Percentiles rank a stretch among this genome's conserved stretches.
Conservation (phyloP, 2,329 filamentous ascomycete species). For the Beauveria rudraprayagi region DNA sequence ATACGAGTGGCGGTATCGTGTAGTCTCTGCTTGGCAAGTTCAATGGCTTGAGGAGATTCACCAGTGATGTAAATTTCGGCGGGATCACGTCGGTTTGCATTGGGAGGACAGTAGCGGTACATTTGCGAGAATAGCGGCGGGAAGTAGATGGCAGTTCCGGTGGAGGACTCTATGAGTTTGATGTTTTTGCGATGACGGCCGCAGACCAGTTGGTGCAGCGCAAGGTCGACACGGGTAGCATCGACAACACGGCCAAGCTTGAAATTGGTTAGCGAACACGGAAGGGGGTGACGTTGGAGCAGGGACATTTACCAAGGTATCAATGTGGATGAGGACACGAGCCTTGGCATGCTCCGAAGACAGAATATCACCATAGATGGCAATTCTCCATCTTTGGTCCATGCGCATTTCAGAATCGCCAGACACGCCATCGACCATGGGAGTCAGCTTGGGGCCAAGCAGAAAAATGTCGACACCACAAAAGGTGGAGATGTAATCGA, state of each 20-base stretch:
- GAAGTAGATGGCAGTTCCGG: constrained; percentile 96
- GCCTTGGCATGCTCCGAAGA: constrained; percentile 97
- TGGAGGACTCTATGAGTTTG: constrained; percentile 92
- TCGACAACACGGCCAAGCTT: constrained; percentile 70
- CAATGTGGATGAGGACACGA: constrained; percentile 91
- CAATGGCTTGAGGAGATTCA: constrained; percentile 74
- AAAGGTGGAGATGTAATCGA: constrained; percentile 78
- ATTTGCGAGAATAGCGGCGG: constrained; percentile 87
- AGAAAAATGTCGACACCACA: constrained; percentile 97
- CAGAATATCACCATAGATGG: constrained; percentile 91
- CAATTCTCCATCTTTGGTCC: constrained; percentile 84
- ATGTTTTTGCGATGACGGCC: constrained; percentile 95
- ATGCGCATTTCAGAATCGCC: constrained; percentile 76
- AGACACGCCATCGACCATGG: constrained; percentile 65
- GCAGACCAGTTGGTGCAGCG: constrained; percentile 85
- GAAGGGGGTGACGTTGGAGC: background rate
- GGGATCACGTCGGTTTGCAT: constrained; percentile 72
- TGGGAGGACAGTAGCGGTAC: constrained; percentile 80
- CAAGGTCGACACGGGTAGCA: constrained; percentile 71
- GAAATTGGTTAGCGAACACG: constrained; percentile 9
- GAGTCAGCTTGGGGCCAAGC: constrained; percentile 78
- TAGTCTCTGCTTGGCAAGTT: constrained; percentile 82
- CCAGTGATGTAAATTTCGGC: constrained; percentile 95
- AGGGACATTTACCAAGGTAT: constrained; percentile 61
- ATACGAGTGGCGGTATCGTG: constrained; percentile 75